Evolutionary conservation across 176 grass and related monocot species (phyloP), one percentile per base, ranked within the genome.

Genomic region (Raddia distichophylla): DNA sequence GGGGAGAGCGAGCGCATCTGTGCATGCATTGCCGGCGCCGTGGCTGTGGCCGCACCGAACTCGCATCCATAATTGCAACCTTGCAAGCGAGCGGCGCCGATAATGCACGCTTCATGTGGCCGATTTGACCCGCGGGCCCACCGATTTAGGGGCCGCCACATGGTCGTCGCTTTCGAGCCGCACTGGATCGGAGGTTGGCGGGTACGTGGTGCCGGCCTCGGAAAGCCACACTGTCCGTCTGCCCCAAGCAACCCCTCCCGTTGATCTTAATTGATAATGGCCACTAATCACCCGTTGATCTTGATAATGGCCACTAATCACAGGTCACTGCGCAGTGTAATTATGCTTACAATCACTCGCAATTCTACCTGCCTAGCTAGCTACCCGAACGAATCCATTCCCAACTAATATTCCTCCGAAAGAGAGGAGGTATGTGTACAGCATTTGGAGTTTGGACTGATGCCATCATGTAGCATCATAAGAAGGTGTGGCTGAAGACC

Each of bases 61-160:
- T 57, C 49, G 12, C 47, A 4, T 5, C 69, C 67, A 88, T 83
- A 73, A 77, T 69, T 40, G 37, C 37, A 40, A 40, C 51, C 68
- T 69, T 40, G 37, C 37, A 40, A 40, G 60, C 68, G 55, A 13
- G 16, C 20, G 22, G 32, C 4, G 18, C 10, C 6, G 16, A 27
- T 10, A 37, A 35, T 64, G 45, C 76, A 48, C 60, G 53, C 27
- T 46, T 51, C 82, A 58, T 73, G 78, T 82, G 83, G 73, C 66
- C 81, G 60, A 55, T 68, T 55, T 78, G 67, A 83, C 61, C 50
- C 49, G 71, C 15, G 65, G 85, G 13, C 75, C 88, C 67, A 78
- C 73, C 9, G n/a, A 86, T 67, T 86, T 86, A 86, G 79, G 62
- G 44, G 86, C 86, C 71, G 62, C 56, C 86, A 80, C 79, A 80